Conservation (phyloP, 2,329 filamentous ascomycete species). For the Trichoderma sp. region DNA sequence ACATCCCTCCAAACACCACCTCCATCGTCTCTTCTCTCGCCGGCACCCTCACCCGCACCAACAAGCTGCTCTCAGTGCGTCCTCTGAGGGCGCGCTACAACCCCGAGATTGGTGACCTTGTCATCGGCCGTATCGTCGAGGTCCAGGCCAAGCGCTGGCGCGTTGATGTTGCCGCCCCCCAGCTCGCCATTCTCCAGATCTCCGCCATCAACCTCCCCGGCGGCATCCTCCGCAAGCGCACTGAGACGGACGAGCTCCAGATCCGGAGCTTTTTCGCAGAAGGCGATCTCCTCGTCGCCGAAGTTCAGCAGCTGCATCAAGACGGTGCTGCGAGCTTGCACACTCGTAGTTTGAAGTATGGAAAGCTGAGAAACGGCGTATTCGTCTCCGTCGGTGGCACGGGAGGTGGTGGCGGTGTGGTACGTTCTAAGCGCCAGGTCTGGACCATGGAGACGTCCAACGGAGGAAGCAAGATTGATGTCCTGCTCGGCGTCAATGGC, state of each 20-base stretch:
- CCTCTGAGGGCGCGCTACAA: constrained; percentile 90
- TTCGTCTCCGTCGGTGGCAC: constrained; percentile 80
- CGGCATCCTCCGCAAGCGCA: constrained; percentile 85
- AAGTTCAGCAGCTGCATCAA: constrained; percentile 84
- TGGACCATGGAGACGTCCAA: constrained; percentile 68
- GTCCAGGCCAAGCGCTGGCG: constrained; percentile 94
- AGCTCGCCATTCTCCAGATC: constrained; percentile 81
- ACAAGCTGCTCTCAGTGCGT: constrained; percentile 90
- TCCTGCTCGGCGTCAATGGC: constrained; percentile 91
- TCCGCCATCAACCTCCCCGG: constrained; percentile 92
- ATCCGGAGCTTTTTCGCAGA: constrained; percentile 97
- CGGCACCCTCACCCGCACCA: constrained; percentile 86
- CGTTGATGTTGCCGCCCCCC: constrained; percentile 85
- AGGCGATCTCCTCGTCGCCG: constrained; percentile 88
- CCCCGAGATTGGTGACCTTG: constrained; percentile 92
- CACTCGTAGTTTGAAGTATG: constrained; percentile 87
- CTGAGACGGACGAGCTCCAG: constrained; percentile 93
- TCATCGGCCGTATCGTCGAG: constrained; percentile 89
- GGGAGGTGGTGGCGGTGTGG: constrained; percentile 82
- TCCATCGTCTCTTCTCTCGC: constrained; percentile 87
- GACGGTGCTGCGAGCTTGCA: constrained; percentile 87
- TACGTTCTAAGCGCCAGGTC: constrained; percentile 78
- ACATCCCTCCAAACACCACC: constrained; percentile 58
- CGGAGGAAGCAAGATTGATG: constrained; percentile 67
- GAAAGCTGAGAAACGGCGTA: constrained; percentile 89